phyloP scores from a whole-genome alignment of 75 land plant genomes.

The Larix kaempferi region DNA sequence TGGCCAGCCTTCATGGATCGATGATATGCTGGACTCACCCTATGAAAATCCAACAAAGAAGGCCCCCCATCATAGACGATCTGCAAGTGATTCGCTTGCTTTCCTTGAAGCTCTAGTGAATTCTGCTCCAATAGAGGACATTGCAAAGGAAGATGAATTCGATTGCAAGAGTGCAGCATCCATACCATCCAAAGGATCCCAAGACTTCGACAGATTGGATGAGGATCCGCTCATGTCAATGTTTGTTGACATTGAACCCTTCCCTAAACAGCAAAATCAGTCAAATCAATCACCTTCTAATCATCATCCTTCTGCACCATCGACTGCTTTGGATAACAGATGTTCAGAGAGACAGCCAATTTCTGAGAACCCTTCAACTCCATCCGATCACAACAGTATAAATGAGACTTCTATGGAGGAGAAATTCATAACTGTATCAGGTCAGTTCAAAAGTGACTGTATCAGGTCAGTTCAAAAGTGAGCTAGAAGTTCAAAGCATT shows the following conservation, averaged over 20 bases:
- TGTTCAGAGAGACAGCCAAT: conserved; percentile 26
- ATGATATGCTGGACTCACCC: conserved; percentile 58
- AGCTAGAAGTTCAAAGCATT: too few species aligned
- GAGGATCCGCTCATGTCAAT: conserved; percentile 84
- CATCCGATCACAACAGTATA: conserved; percentile 74
- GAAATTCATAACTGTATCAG: conserved; percentile 26
- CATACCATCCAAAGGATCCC: conserved; percentile 10
- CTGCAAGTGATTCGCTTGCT: conserved; percentile 86
- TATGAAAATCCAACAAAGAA: conserved; percentile 26
- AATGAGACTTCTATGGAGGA: conserved; percentile 46
- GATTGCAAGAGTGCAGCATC: conserved; percentile 13
- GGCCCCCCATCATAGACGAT: conserved; percentile 61
- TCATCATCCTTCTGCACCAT: neutral
- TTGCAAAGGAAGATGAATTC: conserved; percentile 32
- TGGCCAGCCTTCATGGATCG: conserved; percentile 41
- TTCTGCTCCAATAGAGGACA: conserved; percentile 12
- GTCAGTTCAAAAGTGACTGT: conserved; percentile 37
- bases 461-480: too few species aligned
- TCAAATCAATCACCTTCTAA: conserved; percentile 1
- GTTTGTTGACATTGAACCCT: conserved; percentile 65
- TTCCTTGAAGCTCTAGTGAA: conserved; percentile 52
- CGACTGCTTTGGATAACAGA: conserved; percentile 18
- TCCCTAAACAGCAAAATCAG: conserved; percentile 14
- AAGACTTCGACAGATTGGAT: conserved; percentile 59
- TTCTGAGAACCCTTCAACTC: conserved; percentile 46